phyloP scores from a whole-genome alignment of 331 rosid genomes.

The Saraca asoca region DNA sequence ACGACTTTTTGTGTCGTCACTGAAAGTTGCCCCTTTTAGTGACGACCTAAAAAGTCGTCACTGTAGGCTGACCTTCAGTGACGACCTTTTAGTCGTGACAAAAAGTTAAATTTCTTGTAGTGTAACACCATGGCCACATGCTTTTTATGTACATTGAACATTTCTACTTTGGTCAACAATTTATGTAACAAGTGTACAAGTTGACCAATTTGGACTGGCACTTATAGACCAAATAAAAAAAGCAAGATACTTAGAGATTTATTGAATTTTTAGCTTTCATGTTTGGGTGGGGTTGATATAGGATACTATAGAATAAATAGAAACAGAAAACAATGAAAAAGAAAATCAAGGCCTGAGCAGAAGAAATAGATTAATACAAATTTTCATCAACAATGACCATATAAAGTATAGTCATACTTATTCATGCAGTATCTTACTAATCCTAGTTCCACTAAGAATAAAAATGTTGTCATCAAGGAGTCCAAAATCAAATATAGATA shows the following conservation, averaged over 20 bases:
- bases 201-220: conserved; percentile 8
- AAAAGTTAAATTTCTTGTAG: too few species aligned
- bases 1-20: too few species aligned
- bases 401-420: neutral
- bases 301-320: too few species aligned
- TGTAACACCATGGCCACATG: neutral
- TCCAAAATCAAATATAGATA: conserved; percentile 3
- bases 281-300: too few species aligned
- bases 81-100: too few species aligned
- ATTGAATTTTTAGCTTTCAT: too few species aligned
- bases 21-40: too few species aligned
- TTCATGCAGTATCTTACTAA: neutral
- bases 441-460: neutral
- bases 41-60: too few species aligned
- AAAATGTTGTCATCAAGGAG: neutral
- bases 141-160: neutral
- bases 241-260: conserved; percentile 1
- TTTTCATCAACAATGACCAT: conserved; percentile 13
- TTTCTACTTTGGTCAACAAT: conserved; percentile 1
- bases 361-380: conserved; percentile 7
- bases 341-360: conserved; percentile 1
- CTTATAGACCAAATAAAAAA: neutral
- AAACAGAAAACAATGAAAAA: neutral
- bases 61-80: too few species aligned
- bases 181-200: conserved; percentile 8